phyloP scores from a whole-genome alignment of 192 early-diverging fungal species.

The Oehlia diaphana region DNA sequence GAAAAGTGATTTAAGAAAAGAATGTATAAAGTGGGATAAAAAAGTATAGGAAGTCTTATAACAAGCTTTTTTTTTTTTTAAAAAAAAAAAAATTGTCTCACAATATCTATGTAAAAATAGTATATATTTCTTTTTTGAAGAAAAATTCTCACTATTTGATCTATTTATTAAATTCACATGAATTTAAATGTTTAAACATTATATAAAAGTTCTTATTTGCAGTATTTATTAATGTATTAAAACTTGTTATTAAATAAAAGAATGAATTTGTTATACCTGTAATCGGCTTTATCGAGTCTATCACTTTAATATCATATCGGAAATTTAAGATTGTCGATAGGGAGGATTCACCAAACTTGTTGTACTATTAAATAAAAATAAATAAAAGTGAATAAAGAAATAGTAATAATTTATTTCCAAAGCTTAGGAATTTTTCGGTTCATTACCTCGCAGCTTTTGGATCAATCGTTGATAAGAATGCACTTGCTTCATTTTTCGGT shows the following conservation, averaged over 20 bases:
- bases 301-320: background rate
- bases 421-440: too few relatives aligned
- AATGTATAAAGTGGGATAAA: background rate
- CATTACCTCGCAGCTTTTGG: conserved; percentile 11
- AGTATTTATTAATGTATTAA: background rate
- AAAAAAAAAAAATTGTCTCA: too few relatives aligned
- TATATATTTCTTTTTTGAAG: too few relatives aligned
- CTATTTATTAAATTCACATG: too few relatives aligned
- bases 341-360: conserved; percentile 24
- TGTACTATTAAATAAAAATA: background rate
- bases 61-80: too few relatives aligned
- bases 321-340: background rate
- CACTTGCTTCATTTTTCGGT: background rate
- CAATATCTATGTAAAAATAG: too few relatives aligned
- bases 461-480: conserved; percentile 19
- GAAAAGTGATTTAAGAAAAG: background rate
- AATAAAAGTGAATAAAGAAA: background rate
- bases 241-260: background rate
- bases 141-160: too few relatives aligned
- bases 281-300: background rate
- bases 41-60: background rate
- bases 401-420: too few relatives aligned
- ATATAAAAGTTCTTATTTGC: too few relatives aligned
- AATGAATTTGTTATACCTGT: background rate
- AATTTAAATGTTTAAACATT: too few relatives aligned